Base-by-base conservation (phyloP, 2,329 filamentous ascomycete genomes). In the Dichotomopilus funicola region DNA sequence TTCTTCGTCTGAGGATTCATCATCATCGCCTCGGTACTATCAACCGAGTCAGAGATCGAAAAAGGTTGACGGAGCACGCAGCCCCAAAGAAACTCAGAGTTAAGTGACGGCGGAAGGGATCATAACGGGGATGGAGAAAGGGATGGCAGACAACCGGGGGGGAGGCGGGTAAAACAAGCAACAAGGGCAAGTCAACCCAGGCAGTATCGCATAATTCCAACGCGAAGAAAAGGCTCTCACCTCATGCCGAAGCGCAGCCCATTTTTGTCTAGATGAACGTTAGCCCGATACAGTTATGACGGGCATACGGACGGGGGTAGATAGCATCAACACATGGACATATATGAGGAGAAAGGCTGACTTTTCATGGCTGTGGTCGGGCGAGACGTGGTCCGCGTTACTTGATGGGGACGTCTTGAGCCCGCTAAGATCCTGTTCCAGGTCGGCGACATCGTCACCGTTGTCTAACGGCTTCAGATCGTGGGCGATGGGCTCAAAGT, bases 401-500 rank as follows among this genome's bases (percentile, higher is more conserved):
- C 72, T 71, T 34, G 75, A 75, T 6, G 79, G 76, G 12, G 78
- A 78, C 6, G 78, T 78, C 64, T 77, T 80, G 43, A 80, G 72
- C 2, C 72, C 76, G 60, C 78, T 77, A 61, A 82, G 78, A 59
- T 80, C 79, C 56, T 78, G 72, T 59, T 81, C 78, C 13, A 82
- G 69, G 53, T 82, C 80, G 54, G 79, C 77, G 13, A 81, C 76
- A 55, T 81, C 79, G 59, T 81, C 79, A 6, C 68, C 66, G 63
- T 63, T 72, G 55, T 73, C 70, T 42, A 66, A 67, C 57, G 72
- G 65, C 65, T 70, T 75, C 53, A 77, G 66, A 35, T 80, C 74
- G n/a, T 76, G 71, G 44, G 81, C 80, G 19, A 88, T 77, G 12
- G 84, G 78, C 49, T 89, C 82, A 61, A 90, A 88, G n/a, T 76